phyloP scores from a whole-genome alignment of 441 rosid genomes.

The Metrosideros polymorpha region DNA sequence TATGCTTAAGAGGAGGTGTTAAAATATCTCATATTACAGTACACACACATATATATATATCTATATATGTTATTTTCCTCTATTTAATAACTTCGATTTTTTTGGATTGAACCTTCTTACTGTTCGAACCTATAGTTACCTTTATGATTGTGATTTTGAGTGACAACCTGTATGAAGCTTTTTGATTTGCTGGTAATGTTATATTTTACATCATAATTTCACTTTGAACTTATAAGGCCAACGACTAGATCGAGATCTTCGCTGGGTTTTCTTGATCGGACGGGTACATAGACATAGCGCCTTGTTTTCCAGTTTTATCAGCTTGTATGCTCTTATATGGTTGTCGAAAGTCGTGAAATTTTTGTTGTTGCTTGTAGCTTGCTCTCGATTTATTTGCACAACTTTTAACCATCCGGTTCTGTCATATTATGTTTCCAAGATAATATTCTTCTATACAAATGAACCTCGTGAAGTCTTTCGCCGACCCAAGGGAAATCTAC shows the following conservation, averaged over 20 bases:
- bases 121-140: not conserved
- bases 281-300: not conserved
- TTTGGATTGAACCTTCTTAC: no score
- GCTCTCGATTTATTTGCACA: not conserved
- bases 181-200: not conserved
- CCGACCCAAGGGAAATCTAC: not conserved
- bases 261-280: not conserved
- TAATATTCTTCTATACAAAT: not conserved
- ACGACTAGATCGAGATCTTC: not conserved
- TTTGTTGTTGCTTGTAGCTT: not conserved
- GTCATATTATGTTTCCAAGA: not conserved
- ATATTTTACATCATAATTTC: not conserved
- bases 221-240: not conserved
- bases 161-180: not conserved
- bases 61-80: no score
- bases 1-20: not conserved
- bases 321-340: not conserved
- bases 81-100: no score
- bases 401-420: not conserved
- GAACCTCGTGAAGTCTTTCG: not conserved
- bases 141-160: not conserved
- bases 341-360: not conserved
- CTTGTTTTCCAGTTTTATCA: not conserved
- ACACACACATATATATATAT: no score
- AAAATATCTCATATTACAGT: not conserved